Conservation (phyloP, 139 green algal species). For the Eudorina sp. region DNA sequence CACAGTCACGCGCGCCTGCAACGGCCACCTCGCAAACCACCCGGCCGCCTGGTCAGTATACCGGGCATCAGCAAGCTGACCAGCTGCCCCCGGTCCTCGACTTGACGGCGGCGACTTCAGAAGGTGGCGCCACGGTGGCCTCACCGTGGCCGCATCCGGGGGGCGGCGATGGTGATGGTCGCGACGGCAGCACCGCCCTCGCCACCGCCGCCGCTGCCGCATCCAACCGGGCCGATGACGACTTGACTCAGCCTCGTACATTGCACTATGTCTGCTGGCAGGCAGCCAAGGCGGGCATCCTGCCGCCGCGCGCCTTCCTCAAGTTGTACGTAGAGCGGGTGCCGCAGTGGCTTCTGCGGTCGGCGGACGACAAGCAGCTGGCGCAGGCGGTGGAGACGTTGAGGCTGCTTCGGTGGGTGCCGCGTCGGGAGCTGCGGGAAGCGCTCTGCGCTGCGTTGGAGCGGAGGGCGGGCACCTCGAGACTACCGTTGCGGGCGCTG, state of each 20-base stretch:
- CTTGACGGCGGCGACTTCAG: no score
- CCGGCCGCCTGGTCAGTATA: no score
- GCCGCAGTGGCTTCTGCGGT: conserved; percentile 4
- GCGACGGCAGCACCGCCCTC: no score
- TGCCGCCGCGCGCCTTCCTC: conserved; percentile 45
- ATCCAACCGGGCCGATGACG: background rate
- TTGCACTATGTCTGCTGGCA: conserved; percentile 46
- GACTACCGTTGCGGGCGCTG: conserved; percentile 10
- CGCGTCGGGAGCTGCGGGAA: conserved; percentile 15
- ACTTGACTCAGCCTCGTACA: background rate
- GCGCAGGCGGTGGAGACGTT: conserved; percentile 40
- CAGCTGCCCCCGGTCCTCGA: no score
- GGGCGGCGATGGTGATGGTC: background rate
- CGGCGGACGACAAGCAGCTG: conserved; percentile 9
- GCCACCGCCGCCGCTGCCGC: background rate
- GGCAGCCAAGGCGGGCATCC: conserved; percentile 21
- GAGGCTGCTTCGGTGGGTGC: conserved; percentile 38
- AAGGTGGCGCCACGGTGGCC: no score
- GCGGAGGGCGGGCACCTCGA: background rate
- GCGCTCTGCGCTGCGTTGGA: background rate
- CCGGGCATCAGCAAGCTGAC: no score
- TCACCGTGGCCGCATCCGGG: no score
- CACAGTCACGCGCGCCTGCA: no score
- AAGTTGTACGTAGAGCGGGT: conserved; percentile 17
- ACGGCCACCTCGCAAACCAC: no score